Percentiles rank a stretch among this genome's conserved stretches.
Evolutionary conservation across 2,329 filamentous ascomycete genomes (phyloP).

Genomic region (Stachybotrys echinatus): DNA sequence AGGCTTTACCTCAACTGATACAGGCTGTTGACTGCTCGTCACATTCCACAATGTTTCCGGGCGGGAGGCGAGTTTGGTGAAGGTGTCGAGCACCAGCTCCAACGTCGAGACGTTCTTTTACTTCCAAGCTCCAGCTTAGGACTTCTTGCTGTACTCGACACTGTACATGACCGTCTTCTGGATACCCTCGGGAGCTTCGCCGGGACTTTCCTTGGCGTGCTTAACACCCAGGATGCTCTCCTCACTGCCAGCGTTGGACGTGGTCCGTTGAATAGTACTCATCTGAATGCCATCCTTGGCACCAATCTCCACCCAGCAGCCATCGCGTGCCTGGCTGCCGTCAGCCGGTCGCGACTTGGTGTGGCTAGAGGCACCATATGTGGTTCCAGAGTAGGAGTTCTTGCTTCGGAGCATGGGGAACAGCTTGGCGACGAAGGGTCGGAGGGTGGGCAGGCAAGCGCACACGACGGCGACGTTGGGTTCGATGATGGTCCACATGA

Average conservation of each 20-base stretch:
- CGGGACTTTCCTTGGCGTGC: not conserved
- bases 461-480: conserved; percentile 33
- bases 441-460: conserved; percentile 31
- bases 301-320: conserved; percentile 16
- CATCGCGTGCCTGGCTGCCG: conserved; percentile 11
- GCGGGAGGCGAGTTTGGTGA: too few relatives aligned
- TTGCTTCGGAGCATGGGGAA: too few relatives aligned
- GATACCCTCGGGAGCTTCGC: not conserved
- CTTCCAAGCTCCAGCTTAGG: not conserved
- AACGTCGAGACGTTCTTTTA: too few relatives aligned
- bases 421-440: conserved; percentile 21
- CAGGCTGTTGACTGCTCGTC: too few relatives aligned
- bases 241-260: conserved; percentile 15
- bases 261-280: conserved; percentile 10
- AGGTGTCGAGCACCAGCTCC: too few relatives aligned
- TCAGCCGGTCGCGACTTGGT: conserved; percentile 9
- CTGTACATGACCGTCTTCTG: conserved; percentile 9
- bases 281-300: conserved; percentile 11
- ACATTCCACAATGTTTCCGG: too few relatives aligned
- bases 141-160: conserved; percentile 2
- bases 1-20: too few relatives aligned
- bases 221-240: conserved; percentile 13
- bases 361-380: too few relatives aligned
- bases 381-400: too few relatives aligned
- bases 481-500: conserved; percentile 33